phyloP scores from a whole-genome alignment of 345 rosid species.

The Citrus sinensis region DNA sequence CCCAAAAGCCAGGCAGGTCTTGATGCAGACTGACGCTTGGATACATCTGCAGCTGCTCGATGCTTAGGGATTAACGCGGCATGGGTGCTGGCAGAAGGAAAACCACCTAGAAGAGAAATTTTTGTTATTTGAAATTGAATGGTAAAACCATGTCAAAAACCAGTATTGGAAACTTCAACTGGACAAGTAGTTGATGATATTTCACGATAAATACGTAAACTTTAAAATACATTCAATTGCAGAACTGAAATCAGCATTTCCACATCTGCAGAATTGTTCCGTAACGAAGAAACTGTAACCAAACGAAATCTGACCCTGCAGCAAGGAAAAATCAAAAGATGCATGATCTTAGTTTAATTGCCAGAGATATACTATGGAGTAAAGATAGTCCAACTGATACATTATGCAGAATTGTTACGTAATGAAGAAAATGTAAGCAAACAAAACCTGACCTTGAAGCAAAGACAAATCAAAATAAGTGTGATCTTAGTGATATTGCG shows the following conservation, averaged over 20 bases:
- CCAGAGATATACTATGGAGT: not conserved
- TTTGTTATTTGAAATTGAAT: conserved; percentile 6
- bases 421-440: not conserved
- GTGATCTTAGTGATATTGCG: too few species aligned
- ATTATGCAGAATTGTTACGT: not conserved
- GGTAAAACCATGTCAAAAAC: not conserved
- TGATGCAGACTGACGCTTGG: conserved; percentile 57
- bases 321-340: too few species aligned
- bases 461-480: too few species aligned
- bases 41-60: conserved; percentile 39
- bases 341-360: too few species aligned
- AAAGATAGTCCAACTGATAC: not conserved
- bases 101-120: conserved; percentile 36
- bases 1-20: too few species aligned
- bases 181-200: not conserved
- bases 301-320: too few species aligned
- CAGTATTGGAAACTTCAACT: not conserved
- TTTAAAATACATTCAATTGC: too few species aligned
- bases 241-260: too few species aligned
- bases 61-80: conserved; percentile 35
- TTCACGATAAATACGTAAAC: too few species aligned
- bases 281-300: too few species aligned
- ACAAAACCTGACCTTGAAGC: not conserved
- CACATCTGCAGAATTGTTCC: too few species aligned
- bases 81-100: conserved; percentile 40